Percentiles rank a stretch among this genome's conserved stretches.
Evolutionary conservation across 1,284 basidiomycete genomes (phyloP).

Genomic region (Cutaneotrichosporon cavernicola): DNA sequence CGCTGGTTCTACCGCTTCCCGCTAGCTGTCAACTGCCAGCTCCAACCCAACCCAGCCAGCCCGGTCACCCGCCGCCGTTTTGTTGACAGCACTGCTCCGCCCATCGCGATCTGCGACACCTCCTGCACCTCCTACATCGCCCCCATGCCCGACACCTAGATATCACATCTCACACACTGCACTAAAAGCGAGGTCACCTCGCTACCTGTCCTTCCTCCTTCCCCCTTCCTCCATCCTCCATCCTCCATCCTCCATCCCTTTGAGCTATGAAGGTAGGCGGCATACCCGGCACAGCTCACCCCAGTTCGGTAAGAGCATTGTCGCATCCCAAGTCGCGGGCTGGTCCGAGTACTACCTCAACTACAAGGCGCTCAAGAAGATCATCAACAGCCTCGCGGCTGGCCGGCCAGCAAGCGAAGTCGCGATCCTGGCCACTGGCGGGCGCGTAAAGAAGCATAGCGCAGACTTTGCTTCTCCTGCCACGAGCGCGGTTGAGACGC

Average conservation of each 20-base stretch:
- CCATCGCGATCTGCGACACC: background rate
- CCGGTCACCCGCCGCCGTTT: background rate
- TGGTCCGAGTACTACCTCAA: slow-evolving; percentile 97
- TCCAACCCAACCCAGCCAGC: background rate
- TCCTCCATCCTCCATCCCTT: background rate
- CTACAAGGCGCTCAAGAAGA: slow-evolving; percentile 75
- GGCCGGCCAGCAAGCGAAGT: slow-evolving; percentile 84
- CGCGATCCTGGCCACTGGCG: slow-evolving; percentile 77
- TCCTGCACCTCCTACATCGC: background rate
- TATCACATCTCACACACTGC: background rate
- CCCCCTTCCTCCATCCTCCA: background rate
- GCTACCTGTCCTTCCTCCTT: background rate
- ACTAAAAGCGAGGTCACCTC: background rate
- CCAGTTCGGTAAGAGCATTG: slow-evolving; percentile 98
- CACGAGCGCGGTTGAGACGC: slow-evolving; percentile 19
- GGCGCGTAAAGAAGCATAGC: slow-evolving; percentile 64
- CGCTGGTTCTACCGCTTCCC: too few species aligned
- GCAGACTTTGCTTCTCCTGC: slow-evolving; percentile 6
- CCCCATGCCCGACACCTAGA: background rate
- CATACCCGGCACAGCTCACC: background rate
- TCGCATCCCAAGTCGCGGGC: slow-evolving; percentile 93
- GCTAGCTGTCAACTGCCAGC: background rate
- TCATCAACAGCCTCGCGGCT: slow-evolving; percentile 94
- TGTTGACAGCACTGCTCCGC: background rate
- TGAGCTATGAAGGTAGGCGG: background rate